Percentiles rank a stretch among this genome's conserved stretches.
phyloP scores from a whole-genome alignment of 345 rosid genomes.

The Salix suchowensis region DNA sequence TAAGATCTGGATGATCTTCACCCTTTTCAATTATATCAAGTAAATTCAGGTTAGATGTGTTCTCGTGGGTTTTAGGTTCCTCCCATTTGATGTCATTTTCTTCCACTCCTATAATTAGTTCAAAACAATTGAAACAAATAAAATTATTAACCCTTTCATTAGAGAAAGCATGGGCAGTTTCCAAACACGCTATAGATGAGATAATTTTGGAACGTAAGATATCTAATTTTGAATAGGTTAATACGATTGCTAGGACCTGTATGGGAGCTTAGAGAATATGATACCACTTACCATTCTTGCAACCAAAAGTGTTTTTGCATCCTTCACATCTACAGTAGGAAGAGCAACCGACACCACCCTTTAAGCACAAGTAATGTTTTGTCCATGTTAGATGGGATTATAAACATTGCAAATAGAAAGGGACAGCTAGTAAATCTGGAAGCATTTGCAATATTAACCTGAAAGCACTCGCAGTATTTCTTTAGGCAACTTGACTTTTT shows the following conservation, averaged over 20 bases:
- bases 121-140: neutral
- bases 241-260: neutral
- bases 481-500: conserved; percentile 67
- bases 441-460: conserved; percentile 33
- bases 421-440: neutral
- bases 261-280: neutral
- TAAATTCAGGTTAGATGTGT: conserved; percentile 11
- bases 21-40: neutral
- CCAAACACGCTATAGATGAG: neutral
- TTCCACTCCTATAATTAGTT: conserved; percentile 19
- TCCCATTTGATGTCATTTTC: conserved; percentile 26
- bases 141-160: neutral
- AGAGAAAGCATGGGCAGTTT: neutral
- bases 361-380: conserved; percentile 13
- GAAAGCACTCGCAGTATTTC: conserved; percentile 77
- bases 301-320: conserved; percentile 50
- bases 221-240: neutral
- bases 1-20: conserved; percentile 29
- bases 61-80: conserved; percentile 23
- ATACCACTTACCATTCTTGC: conserved; percentile 41
- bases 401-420: neutral
- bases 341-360: conserved; percentile 78
- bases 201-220: neutral
- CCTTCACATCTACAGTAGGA: conserved; percentile 62
- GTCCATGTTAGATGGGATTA: conserved; percentile 14